phyloP scores from a whole-genome alignment of 495 filamentous ascomycete species.

The Hyaloscypha bicolor region DNA sequence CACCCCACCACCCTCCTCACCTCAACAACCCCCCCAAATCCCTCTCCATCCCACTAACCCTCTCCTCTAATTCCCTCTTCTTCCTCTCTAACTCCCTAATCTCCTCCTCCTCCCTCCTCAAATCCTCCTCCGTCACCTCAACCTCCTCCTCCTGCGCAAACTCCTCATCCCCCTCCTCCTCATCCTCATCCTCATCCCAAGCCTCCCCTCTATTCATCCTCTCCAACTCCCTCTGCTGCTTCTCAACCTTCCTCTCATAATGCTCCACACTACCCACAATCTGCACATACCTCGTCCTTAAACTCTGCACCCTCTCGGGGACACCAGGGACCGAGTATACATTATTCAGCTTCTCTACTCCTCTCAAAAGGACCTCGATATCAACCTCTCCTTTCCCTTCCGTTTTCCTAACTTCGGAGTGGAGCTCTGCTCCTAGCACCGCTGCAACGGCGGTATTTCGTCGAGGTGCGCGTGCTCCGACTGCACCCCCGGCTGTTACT shows the following conservation, averaged over 20 bases:
- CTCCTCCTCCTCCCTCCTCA: constrained; percentile 76
- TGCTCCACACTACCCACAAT: constrained; percentile 73
- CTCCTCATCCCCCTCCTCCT: constrained; percentile 44
- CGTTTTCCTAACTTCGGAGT: constrained; percentile 71
- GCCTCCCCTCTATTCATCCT: constrained; percentile 64
- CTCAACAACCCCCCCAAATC: constrained; percentile 68
- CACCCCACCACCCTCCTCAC: constrained; percentile 11
- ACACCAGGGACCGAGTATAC: constrained; percentile 89
- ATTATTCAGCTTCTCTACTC: constrained; percentile 86
- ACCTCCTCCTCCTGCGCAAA: constrained; percentile 38
- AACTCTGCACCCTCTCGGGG: constrained; percentile 70
- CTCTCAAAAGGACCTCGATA: constrained; percentile 80
- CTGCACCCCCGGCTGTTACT: constrained; percentile 47
- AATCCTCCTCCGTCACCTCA: constrained; percentile 69
- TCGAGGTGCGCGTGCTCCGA: constrained; percentile 53
- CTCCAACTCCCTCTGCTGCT: constrained; percentile 74
- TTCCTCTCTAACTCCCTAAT: constrained; percentile 75
- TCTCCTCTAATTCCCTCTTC: constrained; percentile 75
- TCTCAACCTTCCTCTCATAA: constrained; percentile 78
- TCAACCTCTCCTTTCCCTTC: constrained; percentile 71
- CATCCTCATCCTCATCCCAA: constrained; percentile 48
- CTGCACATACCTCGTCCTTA: constrained; percentile 71
- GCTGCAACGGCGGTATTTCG: constrained; percentile 87
- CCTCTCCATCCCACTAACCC: constrained; percentile 77
- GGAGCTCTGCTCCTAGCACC: constrained; percentile 84